Percentiles rank a stretch among this genome's conserved stretches.
Evolutionary conservation across 495 filamentous ascomycete genomes (phyloP).

Genomic region (Umbilicaria muhlenbergii): DNA sequence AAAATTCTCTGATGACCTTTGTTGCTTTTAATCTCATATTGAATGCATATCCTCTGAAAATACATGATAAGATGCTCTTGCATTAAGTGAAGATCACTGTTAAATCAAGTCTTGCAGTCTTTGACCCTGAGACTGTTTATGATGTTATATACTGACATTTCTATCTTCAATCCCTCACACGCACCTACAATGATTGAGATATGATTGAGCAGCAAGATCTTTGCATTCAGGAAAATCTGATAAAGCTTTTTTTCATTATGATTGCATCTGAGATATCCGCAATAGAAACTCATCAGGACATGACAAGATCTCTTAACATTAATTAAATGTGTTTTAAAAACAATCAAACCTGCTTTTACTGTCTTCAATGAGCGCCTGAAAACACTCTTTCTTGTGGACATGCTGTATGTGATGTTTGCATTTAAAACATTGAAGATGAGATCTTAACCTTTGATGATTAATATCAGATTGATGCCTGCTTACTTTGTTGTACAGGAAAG

Average conservation of each 20-base stretch:
- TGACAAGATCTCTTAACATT: neutral
- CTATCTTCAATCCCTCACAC: neutral
- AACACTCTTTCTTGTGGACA: slow-evolving; percentile 1
- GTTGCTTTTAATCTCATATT: neutral
- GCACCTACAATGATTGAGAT: neutral
- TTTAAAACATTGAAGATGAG: neutral
- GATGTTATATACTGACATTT: neutral
- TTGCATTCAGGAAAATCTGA: neutral
- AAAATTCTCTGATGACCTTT: neutral
- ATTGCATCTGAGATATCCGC: neutral
- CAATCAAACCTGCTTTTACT: slow-evolving; percentile 1
- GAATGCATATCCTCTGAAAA: neutral
- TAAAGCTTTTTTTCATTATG: neutral
- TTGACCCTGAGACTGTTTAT: slow-evolving; percentile 1
- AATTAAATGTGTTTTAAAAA: neutral
- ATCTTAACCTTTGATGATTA: neutral
- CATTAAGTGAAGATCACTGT: too few relatives aligned
- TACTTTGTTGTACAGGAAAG: neutral
- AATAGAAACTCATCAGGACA: neutral
- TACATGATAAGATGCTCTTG: neutral
- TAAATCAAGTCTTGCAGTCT: slow-evolving; percentile 1
- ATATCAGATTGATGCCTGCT: neutral
- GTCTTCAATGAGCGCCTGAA: slow-evolving; percentile 3
- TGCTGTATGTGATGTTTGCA: neutral
- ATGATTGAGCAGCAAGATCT: neutral